Conservation (phyloP, 805 yeast genomes). For the Cyberlindnera mrakii region DNA sequence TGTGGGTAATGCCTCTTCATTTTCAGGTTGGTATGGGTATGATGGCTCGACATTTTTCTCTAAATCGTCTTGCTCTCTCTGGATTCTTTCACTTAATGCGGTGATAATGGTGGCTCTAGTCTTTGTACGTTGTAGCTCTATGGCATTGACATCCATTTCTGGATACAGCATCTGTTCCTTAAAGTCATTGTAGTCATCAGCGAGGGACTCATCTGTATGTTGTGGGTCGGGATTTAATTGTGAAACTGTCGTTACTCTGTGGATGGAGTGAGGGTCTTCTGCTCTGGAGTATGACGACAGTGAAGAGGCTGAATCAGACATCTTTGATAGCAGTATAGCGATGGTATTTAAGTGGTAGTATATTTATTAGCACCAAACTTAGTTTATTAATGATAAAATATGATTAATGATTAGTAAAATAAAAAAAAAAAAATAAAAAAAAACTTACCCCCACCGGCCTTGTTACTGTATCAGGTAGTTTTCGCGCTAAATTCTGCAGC, state of each 20-base stretch:
- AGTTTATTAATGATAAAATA: no score
- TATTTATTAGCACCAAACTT: no score
- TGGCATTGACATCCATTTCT: slow-evolving; percentile 29
- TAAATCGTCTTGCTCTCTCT: slow-evolving; percentile 1
- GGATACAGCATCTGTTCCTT: slow-evolving; percentile 31
- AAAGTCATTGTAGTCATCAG: slow-evolving; percentile 11
- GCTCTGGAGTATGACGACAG: no score
- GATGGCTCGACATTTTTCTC: slow-evolving; percentile 4
- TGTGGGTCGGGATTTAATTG: slow-evolving; percentile 10
- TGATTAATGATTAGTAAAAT: no score
- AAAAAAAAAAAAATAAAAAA: no score
- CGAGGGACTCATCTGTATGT: neutral
- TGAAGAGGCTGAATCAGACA: no score
- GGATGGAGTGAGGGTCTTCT: neutral
- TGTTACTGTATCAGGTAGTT: no score
- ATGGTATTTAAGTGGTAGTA: no score
- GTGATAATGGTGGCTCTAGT: slow-evolving; percentile 40
- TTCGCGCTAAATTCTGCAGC: no score
- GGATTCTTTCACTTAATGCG: slow-evolving; percentile 23
- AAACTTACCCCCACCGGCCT: no score
- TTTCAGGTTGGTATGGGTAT: slow-evolving; percentile 7
- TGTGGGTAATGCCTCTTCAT: slow-evolving; percentile 26
- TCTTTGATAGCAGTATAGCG: no score
- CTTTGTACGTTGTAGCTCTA: slow-evolving; percentile 35
- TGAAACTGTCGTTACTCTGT: slow-evolving; percentile 5